These are phyloP conservation scores for Xylaria flabelliformis DNA, from an alignment of 495 filamentous ascomycete genomes.

Conservation along the genomic window DNA sequence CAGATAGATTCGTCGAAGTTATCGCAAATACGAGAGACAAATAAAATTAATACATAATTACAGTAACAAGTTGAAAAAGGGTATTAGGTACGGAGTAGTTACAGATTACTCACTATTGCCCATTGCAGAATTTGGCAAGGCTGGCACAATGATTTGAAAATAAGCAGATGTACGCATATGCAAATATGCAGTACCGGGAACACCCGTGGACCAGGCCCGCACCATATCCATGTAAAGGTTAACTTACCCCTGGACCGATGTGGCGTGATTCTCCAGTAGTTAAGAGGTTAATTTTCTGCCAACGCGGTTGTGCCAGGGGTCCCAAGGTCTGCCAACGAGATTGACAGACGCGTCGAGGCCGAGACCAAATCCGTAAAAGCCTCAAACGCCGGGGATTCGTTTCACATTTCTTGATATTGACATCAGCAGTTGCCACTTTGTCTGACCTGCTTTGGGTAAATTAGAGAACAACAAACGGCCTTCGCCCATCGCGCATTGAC, in stretches of 20 bases:
- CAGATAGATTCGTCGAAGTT: background rate
- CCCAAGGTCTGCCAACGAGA: background rate
- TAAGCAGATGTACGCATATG: constrained; percentile 9
- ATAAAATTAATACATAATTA: background rate
- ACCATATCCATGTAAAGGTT: constrained; percentile 1
- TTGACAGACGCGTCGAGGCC: background rate
- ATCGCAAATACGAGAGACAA: background rate
- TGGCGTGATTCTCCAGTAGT: constrained; percentile 12
- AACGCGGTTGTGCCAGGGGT: background rate
- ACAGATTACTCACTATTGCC: background rate
- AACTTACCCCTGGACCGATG: constrained; percentile 3
- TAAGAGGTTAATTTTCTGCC: background rate
- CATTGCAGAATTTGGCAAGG: background rate
- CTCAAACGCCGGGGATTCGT: constrained; percentile 16
- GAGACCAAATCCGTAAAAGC: constrained; percentile 14
- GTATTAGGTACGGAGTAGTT: background rate
- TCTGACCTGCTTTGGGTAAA: background rate
- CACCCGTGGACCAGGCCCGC: background rate
- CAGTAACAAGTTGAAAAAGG: background rate
- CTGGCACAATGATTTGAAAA: background rate
- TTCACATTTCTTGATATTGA: background rate
- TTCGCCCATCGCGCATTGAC: background rate
- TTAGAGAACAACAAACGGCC: constrained; percentile 6
- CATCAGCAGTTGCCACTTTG: background rate
- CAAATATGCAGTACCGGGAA: constrained; percentile 4